Percentiles rank a stretch among this genome's conserved stretches.
phyloP scores from a whole-genome alignment of 2,329 filamentous ascomycete species.

The Xylariaceae sp. region DNA sequence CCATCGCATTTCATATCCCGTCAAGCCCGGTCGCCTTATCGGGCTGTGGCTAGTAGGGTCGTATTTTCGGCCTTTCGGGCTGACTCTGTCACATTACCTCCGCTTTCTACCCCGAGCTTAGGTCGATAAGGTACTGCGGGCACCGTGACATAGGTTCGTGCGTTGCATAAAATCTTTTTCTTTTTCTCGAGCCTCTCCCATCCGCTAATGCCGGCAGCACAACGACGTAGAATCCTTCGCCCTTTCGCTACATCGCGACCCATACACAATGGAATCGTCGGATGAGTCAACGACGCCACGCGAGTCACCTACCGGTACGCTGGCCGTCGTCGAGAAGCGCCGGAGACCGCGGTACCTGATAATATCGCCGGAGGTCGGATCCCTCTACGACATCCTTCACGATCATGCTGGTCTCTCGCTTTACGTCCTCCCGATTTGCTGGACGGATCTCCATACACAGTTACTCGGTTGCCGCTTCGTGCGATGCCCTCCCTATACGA shows the following conservation, averaged over 20 bases:
- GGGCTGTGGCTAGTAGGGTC: too few relatives aligned
- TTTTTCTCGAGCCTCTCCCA: not conserved
- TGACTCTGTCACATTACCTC: too few relatives aligned
- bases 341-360: slow-evolving; percentile 29
- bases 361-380: slow-evolving; percentile 41
- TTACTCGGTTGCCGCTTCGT: slow-evolving; percentile 45
- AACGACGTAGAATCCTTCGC: not conserved
- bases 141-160: too few relatives aligned
- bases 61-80: too few relatives aligned
- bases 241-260: not conserved
- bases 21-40: too few relatives aligned
- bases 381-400: slow-evolving; percentile 48
- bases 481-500: slow-evolving; percentile 38
- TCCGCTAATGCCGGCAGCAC: not conserved
- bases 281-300: not conserved
- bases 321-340: slow-evolving; percentile 18
- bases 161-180: too few relatives aligned
- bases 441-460: slow-evolving; percentile 47
- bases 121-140: too few relatives aligned
- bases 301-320: not conserved
- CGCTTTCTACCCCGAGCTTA: too few relatives aligned
- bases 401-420: slow-evolving; percentile 43
- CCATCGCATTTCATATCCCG: too few relatives aligned
- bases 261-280: slow-evolving; percentile 8
- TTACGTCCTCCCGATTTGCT: slow-evolving; percentile 48